Evolutionary conservation across 1,139 yeast species (phyloP), one percentile per base, ranked within the genome.

Genomic region (Meyerozyma athensensis): DNA sequence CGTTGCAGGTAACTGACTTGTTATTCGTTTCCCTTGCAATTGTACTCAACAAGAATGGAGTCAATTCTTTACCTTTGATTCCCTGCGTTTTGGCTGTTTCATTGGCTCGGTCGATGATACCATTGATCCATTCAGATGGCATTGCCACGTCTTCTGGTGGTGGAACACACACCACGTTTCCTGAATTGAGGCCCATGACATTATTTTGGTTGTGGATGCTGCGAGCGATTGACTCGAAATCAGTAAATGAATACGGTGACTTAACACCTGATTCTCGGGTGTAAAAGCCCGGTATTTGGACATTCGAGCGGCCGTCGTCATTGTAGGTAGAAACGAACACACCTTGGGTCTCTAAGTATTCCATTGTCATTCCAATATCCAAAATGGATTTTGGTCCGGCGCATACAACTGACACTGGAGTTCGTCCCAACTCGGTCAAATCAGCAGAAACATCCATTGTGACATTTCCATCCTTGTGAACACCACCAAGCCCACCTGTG

Each of bases 401-500:
- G 54, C 96, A 87, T 3, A 87, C 90, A 12, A 87, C 96, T 1
- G 90, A 79, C 2, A 87, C 87, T 0, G 92, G 87, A 0, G 95
- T 87, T 39, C 81, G 67, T 1, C 90, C 85, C 40, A 89, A 67
- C 53, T 87, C 97, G 28, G 86, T 89, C 45, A 87, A 72, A 58
- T 87, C 97, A 4, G 96, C 95, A 46, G 92, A 81, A 19, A 87
- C 68, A 58, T 87, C 97, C 78, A 86, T 75, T 1, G 90, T 79
- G 22, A 59, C 46, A 38, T 84, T 82, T 6, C 84, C 95, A 9
- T 84, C 86, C 40, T 87, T 72, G 52, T 89, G 96, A 10, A 87
- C 96, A 12, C 97, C 97, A 7, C 97, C 96, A 19, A 87, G 68
- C 1, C 97, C 97, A 28, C 97, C 97, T 2, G 96, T 89, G 1